Evolutionary conservation across 2,329 filamentous ascomycete genomes (phyloP), one percentile per base, ranked within the genome.

Genomic region (Neoarthrinium moseri): DNA sequence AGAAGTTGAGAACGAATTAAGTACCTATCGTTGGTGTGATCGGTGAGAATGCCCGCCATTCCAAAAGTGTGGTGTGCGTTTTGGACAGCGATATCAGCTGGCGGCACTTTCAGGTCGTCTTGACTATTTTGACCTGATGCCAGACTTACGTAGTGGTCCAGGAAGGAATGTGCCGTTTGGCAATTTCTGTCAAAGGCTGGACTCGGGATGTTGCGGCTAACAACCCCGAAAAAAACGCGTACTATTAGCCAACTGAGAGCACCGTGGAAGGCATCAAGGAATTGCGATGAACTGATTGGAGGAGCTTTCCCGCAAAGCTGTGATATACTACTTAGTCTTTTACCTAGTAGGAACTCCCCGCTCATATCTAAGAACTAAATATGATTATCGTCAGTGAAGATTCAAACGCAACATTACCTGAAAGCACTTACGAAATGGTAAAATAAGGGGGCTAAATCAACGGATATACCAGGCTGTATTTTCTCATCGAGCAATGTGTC

Each of bases 401-500:
- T 36, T 29, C 12, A 12, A 26, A 12, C 5, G 17, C 15, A 6
- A 35, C 11, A 4, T 39, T n/a, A 7, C 35, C n/a, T n/a, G n/a
- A n/a, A n/a, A n/a, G n/a, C n/a, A n/a, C n/a, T 32, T 21, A 56
- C 57, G 43, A 50, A 48, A 12, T 43, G 23, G 34, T 52, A 52
- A 6, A 51, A 39, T n/a, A 46, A 40, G 24, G 47, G 49, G 27
- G 49, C 43, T 4, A 51, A 15, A 29, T 50, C 50, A 13, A 50
- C 35, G 26, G 24, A 37, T 5, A 45, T 30, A 12, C 27, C 29
- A 20, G 47, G 41, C 21, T 30, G 43, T 29, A 48, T 48, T 21
- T 51, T 30, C 7, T 46, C 23, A n/a, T 43, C n/a, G 15, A 51
- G 17, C 12, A 51, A 22, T 15, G 11, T 18, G 5, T 45, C 42